A percentile compares a stretch with the other conserved stretches of the same genome.
Conservation (phyloP, 805 yeast species). For the Zygosaccharomyces lentus region DNA sequence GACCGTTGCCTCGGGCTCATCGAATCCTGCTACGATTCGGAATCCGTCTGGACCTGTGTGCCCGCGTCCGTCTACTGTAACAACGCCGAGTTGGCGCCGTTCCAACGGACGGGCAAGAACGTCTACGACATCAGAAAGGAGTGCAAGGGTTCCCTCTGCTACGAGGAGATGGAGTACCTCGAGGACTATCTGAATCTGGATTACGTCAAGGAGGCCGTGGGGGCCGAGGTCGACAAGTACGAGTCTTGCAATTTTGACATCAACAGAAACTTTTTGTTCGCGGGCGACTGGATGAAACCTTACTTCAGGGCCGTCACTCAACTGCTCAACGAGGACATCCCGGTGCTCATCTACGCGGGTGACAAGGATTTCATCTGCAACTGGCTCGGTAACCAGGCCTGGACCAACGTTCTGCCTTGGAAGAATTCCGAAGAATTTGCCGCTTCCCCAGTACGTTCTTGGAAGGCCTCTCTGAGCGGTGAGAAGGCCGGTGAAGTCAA, state of each 20-base stretch:
- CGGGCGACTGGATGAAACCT: conserved; percentile 92
- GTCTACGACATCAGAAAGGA: conserved; percentile 82
- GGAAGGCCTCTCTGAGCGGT: conserved; percentile 43
- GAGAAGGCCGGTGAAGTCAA: conserved; percentile 64
- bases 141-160: conserved; percentile 76
- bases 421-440: conserved; percentile 51
- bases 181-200: conserved; percentile 74
- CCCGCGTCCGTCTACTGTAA: conserved; percentile 92
- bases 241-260: conserved; percentile 75
- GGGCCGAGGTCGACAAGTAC: conserved; percentile 82
- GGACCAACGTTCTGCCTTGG: conserved; percentile 77
- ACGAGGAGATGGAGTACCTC: conserved; percentile 69
- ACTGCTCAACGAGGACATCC: conserved; percentile 66
- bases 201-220: conserved; percentile 73
- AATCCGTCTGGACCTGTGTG: conserved; percentile 77
- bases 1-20: conserved; percentile 77
- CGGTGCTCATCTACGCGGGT: conserved; percentile 89
- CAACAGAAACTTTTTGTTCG: conserved; percentile 71
- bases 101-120: conserved; percentile 79
- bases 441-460: conserved; percentile 41
- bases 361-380: conserved; percentile 95
- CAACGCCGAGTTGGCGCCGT: conserved; percentile 76
- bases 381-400: conserved; percentile 90
- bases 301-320: conserved; percentile 72
- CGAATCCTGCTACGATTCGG: conserved; percentile 69